A percentile compares a stretch with the other conserved stretches of the same genome.
phyloP scores from a whole-genome alignment of 306 rosid species.

The Casuarina equisetifolia region DNA sequence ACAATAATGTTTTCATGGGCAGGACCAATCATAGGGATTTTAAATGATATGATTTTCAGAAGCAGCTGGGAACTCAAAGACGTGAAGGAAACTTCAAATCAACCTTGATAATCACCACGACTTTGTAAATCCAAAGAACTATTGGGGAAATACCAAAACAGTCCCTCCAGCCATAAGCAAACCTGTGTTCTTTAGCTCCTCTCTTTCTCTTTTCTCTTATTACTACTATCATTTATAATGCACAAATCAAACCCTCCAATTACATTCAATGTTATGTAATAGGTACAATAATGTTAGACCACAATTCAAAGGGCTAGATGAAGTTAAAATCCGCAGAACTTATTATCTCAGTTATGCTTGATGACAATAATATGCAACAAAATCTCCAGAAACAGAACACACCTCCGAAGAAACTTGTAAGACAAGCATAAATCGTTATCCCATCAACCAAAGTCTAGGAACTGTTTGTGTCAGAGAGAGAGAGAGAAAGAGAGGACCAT shows the following conservation, averaged over 20 bases:
- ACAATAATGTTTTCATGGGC: not conserved
- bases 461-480: not conserved
- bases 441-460: not conserved
- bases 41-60: not conserved
- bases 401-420: not conserved
- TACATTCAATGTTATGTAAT: not conserved
- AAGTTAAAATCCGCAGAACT: not conserved
- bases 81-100: not conserved
- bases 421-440: not conserved
- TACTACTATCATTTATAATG: not conserved
- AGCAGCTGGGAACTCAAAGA: not conserved
- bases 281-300: not conserved
- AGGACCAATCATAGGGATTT: not conserved
- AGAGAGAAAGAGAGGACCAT: conserved; percentile 18
- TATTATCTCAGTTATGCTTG: not conserved
- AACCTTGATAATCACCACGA: not conserved
- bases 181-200: not conserved
- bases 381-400: not conserved
- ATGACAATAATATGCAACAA: conserved; percentile 1
- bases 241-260: not conserved
- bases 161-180: not conserved
- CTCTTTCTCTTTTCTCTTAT: not conserved
- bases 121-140: not conserved
- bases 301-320: not conserved
- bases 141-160: not conserved